phyloP scores from a whole-genome alignment of 306 rosid species.

The Vigna nakashimae region DNA sequence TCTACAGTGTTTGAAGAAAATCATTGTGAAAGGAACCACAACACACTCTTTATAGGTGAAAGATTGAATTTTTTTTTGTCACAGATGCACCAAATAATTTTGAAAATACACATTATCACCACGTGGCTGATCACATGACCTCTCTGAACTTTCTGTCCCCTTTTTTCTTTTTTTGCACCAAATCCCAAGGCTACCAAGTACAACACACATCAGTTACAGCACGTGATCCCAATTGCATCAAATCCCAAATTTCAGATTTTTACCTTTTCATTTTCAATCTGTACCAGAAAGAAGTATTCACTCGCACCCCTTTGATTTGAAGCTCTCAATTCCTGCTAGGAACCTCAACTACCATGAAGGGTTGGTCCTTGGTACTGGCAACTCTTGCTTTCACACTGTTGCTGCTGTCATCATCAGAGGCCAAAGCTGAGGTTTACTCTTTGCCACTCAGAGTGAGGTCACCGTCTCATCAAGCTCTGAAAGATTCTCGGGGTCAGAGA shows the following conservation, averaged over 20 bases:
- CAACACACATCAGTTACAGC: constrained; percentile 31
- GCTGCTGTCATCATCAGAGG: constrained; percentile 44
- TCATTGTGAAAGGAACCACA: neutral
- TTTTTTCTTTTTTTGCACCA: constrained; percentile 22
- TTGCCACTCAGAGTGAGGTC: constrained; percentile 42
- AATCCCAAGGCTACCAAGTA: constrained; percentile 34
- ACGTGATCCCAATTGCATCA: constrained; percentile 60
- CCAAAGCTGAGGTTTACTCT: constrained; percentile 41
- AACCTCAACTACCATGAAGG: constrained; percentile 48
- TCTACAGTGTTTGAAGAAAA: no score
- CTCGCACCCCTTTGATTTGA: constrained; percentile 26
- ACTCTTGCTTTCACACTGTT: constrained; percentile 52
- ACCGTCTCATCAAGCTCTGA: constrained; percentile 49
- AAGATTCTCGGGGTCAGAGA: constrained; percentile 44
- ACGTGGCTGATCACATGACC: constrained; percentile 65
- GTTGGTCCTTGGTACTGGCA: constrained; percentile 56
- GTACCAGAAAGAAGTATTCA: constrained; percentile 34
- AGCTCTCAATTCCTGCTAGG: constrained; percentile 38
- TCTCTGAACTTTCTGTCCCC: constrained; percentile 42
- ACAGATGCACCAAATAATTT: neutral
- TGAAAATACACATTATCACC: constrained; percentile 34
- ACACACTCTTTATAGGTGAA: neutral
- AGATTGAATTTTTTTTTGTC: neutral
- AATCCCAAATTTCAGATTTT: constrained; percentile 52
- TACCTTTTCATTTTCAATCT: constrained; percentile 16